These are phyloP conservation scores for Cyclocybe cylindracea DNA, from an alignment of 768 basidiomycete genomes.

Conservation along the genomic window DNA sequence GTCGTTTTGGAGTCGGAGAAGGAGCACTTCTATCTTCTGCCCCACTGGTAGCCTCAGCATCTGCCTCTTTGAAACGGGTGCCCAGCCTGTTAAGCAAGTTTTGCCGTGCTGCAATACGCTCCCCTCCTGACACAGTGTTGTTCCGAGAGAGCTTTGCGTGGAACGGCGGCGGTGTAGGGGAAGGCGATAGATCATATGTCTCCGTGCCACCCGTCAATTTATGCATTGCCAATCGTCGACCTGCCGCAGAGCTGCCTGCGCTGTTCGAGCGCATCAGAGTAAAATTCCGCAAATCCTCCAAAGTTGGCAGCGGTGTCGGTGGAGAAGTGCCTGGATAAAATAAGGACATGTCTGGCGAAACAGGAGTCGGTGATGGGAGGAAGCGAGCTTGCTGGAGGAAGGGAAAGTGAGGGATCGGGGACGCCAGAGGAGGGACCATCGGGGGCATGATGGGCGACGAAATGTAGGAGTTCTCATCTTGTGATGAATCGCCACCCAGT, in stretches of 20 bases:
- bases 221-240: conserved; percentile 73
- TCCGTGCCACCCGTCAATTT: conserved; percentile 82
- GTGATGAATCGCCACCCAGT: conserved; percentile 69
- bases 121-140: conserved; percentile 83
- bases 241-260: conserved; percentile 73
- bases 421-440: conserved; percentile 39
- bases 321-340: conserved; percentile 69
- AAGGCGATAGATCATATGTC: conserved; percentile 61
- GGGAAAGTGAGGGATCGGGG: conserved; percentile 55
- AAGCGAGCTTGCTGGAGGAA: conserved; percentile 43
- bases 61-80: conserved; percentile 61
- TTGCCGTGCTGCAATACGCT: conserved; percentile 71
- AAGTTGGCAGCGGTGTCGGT: conserved; percentile 69
- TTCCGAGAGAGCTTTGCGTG: conserved; percentile 56
- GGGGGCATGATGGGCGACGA: conserved; percentile 35
- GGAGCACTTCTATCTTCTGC: conserved; percentile 52
- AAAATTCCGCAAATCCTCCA: conserved; percentile 70
- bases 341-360: conserved; percentile 53
- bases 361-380: conserved; percentile 53
- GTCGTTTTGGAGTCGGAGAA: conserved; percentile 54
- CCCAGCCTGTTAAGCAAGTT: conserved; percentile 65
- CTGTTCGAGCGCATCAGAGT: conserved; percentile 90
- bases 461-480: conserved; percentile 53
- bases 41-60: conserved; percentile 61
- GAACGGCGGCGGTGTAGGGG: conserved; percentile 50